Evolutionary conservation across 2,329 filamentous ascomycete genomes (phyloP).

Genomic region (Ilyonectria destructans): DNA sequence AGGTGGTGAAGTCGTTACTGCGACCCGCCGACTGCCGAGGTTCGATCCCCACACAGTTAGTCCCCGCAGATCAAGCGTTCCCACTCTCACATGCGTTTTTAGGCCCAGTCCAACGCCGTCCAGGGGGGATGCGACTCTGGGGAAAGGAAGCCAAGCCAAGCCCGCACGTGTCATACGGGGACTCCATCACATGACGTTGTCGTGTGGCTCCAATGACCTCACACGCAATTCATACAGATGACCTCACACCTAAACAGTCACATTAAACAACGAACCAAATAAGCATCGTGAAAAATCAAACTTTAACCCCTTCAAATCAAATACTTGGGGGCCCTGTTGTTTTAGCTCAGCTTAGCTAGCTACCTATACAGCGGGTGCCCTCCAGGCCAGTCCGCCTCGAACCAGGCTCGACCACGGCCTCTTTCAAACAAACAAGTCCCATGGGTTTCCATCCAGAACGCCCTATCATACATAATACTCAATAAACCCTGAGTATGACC

Average conservation of each 20-base stretch:
- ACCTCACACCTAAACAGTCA: neutral
- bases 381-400: neutral
- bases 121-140: conserved; percentile 26
- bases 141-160: neutral
- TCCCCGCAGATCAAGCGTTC: conserved; percentile 5
- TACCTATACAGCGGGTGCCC: conserved; percentile 13
- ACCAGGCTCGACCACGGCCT: neutral
- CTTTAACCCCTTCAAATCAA: neutral
- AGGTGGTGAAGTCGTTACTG: neutral
- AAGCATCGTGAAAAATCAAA: neutral
- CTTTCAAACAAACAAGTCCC: neutral
- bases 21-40: conserved; percentile 41
- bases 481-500: neutral
- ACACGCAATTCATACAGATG: neutral
- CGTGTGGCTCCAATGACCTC: conserved; percentile 10
- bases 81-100: conserved; percentile 42
- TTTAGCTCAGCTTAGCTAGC: conserved; percentile 25
- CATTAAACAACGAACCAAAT: neutral
- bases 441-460: conserved; percentile 14
- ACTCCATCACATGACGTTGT: conserved; percentile 25
- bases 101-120: conserved; percentile 5
- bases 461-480: conserved; percentile 27
- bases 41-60: conserved; percentile 1
- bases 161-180: conserved; percentile 5
- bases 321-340: conserved; percentile 6